Evolutionary conservation across 129 eudicot species (phyloP).

Genomic region (Solidago caesia): DNA sequence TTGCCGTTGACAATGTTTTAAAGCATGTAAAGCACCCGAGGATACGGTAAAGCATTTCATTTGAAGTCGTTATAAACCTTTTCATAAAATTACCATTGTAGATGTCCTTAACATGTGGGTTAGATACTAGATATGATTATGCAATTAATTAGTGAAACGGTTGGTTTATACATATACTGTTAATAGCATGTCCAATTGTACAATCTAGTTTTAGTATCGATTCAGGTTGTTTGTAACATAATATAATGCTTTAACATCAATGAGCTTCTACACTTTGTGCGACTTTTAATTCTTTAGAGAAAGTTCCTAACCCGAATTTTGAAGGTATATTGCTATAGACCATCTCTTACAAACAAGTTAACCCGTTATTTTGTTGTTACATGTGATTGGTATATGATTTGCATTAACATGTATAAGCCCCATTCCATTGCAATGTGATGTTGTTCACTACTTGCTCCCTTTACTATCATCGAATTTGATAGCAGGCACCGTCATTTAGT

Average conservation of each 20-base stretch:
- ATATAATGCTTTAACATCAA: too few relatives aligned
- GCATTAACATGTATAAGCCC: constrained; percentile 99
- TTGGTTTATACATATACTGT: not conserved
- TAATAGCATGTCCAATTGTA: not conserved
- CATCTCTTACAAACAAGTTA: not conserved
- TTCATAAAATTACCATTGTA: too few relatives aligned
- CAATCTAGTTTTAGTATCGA: not conserved
- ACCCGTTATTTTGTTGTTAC: constrained; percentile 27
- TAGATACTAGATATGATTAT: not conserved
- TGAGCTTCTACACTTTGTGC: too few relatives aligned
- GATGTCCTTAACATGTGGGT: too few relatives aligned
- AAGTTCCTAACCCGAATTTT: not conserved
- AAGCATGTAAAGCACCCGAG: too few relatives aligned
- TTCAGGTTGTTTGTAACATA: not conserved
- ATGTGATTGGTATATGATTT: constrained; percentile 99
- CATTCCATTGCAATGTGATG: constrained; percentile 62
- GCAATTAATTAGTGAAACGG: not conserved
- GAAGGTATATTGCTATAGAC: not conserved
- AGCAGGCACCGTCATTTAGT: constrained; percentile 13
- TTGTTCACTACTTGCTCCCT: not conserved
- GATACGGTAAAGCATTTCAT: too few relatives aligned
- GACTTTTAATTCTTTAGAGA: too few relatives aligned
- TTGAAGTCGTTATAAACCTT: too few relatives aligned
- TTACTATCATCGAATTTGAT: constrained; percentile 17
- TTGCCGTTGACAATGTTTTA: constrained; percentile 1